phyloP scores from a whole-genome alignment of 306 rosid genomes.

The Citrullus mucosospermus region DNA sequence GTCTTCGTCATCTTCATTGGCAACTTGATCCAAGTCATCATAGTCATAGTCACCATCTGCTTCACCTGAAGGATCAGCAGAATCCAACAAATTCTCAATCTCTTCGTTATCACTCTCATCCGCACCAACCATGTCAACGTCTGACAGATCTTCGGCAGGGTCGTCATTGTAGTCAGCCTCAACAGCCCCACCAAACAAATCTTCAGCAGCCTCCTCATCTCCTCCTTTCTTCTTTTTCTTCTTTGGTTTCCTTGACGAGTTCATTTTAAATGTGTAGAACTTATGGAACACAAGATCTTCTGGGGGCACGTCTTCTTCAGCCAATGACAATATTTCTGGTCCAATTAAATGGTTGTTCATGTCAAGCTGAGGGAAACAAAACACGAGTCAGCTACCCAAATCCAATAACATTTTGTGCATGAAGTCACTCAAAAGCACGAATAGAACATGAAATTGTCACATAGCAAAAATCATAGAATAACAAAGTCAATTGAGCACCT shows the following conservation, averaged over 20 bases:
- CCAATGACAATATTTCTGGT: slow-evolving; percentile 62
- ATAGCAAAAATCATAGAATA: not conserved
- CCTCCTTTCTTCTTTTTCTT: slow-evolving; percentile 60
- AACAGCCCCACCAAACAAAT: slow-evolving; percentile 20
- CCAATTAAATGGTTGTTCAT: slow-evolving; percentile 59
- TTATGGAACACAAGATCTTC: slow-evolving; percentile 95
- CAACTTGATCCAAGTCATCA: slow-evolving; percentile 70
- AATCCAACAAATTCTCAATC: slow-evolving; percentile 65
- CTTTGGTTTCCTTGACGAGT: slow-evolving; percentile 46
- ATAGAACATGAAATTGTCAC: not conserved
- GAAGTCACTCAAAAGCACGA: not conserved
- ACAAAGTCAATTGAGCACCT: slow-evolving; percentile 29
- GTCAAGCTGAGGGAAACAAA: slow-evolving; percentile 44
- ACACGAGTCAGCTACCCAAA: slow-evolving; percentile 10
- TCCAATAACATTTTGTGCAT: not conserved
- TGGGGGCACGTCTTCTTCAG: slow-evolving; percentile 79
- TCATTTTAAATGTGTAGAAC: slow-evolving; percentile 72
- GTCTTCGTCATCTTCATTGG: slow-evolving; percentile 65
- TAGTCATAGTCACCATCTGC: slow-evolving; percentile 59
- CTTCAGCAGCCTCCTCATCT: slow-evolving; percentile 59
- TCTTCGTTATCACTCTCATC: slow-evolving; percentile 89
- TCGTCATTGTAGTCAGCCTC: slow-evolving; percentile 24
- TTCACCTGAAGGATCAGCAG: slow-evolving; percentile 33
- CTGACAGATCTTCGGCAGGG: slow-evolving; percentile 24
- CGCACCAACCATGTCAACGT: slow-evolving; percentile 28